Evolutionary conservation across 2,329 filamentous ascomycete genomes (phyloP).

Genomic region (Pseudogymnoascus verrucosus): DNA sequence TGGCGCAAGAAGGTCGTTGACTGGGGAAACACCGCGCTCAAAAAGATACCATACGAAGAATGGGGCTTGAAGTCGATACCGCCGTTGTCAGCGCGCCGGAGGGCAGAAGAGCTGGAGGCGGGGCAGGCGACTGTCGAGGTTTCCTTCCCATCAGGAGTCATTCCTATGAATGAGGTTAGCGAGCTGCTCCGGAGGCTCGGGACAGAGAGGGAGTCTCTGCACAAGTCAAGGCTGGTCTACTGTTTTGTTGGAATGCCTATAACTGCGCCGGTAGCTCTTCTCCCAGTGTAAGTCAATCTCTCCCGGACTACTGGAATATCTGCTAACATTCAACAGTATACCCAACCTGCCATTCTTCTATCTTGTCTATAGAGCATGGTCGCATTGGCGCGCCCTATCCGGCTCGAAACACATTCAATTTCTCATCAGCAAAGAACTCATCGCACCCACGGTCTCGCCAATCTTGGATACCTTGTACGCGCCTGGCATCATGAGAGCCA

Average conservation of each 20-base stretch:
- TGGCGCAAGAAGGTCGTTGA: constrained; percentile 85
- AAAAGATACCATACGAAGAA: constrained; percentile 90
- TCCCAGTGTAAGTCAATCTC: constrained; percentile 65
- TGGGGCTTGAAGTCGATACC: constrained; percentile 96
- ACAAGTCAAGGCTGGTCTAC: constrained; percentile 70
- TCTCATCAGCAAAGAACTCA: constrained; percentile 64
- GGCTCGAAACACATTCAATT: constrained; percentile 82
- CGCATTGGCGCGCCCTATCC: constrained; percentile 77
- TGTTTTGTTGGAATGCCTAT: constrained; percentile 78
- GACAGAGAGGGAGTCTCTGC: constrained; percentile 71
- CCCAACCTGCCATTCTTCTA: constrained; percentile 98
- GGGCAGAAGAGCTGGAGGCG: constrained; percentile 55
- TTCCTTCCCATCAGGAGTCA: constrained; percentile 64
- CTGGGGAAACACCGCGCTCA: constrained; percentile 79
- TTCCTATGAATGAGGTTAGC: constrained; percentile 56
- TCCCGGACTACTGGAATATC: neutral
- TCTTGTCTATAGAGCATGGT: constrained; percentile 82
- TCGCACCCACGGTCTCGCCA: constrained; percentile 57
- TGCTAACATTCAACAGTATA: constrained; percentile 45
- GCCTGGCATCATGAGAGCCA: constrained; percentile 14
- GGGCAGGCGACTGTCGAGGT: constrained; percentile 62
- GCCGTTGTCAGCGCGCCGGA: constrained; percentile 60
- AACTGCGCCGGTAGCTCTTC: constrained; percentile 69
- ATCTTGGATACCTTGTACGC: constrained; percentile 68
- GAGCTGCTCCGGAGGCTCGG: constrained; percentile 62